Percentiles rank a stretch among this genome's conserved stretches.
phyloP scores from a whole-genome alignment of 2,329 filamentous ascomycete species.

The Ustulina deusta region DNA sequence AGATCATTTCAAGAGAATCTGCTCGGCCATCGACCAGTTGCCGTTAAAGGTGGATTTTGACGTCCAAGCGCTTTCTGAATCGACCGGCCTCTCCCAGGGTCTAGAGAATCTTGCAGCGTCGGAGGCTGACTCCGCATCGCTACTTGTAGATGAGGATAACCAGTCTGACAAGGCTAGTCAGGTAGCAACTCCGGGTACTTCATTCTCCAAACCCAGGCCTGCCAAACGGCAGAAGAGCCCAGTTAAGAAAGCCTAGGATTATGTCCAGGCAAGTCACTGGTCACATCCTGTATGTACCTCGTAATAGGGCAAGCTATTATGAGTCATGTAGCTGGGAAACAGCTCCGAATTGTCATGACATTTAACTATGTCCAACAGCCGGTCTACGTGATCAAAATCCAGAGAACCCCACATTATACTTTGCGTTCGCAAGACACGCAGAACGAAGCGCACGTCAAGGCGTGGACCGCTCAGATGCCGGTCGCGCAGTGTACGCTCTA shows the following conservation, averaged over 20 bases:
- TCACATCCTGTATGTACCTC: not conserved
- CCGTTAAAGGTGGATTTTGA: conserved; percentile 38
- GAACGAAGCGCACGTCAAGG: conserved; percentile 31
- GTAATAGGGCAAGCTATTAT: not conserved
- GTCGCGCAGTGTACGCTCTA: conserved; percentile 25
- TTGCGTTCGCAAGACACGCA: too few species aligned
- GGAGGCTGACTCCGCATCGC: conserved; percentile 17
- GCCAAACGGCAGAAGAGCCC: conserved; percentile 24
- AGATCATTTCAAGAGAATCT: conserved; percentile 53
- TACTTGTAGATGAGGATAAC: conserved; percentile 14
- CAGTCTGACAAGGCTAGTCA: conserved; percentile 3
- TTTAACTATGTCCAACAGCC: too few species aligned
- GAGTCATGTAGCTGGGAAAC: too few species aligned
- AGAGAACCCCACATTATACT: too few species aligned
- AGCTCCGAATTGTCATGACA: too few species aligned
- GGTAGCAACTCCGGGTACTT: conserved; percentile 23
- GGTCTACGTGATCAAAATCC: too few species aligned
- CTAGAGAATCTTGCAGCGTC: conserved; percentile 18
- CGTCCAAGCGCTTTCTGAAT: conserved; percentile 22
- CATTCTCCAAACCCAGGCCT: conserved; percentile 23
- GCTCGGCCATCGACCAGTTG: conserved; percentile 53
- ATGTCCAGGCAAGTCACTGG: not conserved
- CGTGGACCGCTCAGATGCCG: conserved; percentile 37
- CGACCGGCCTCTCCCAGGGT: conserved; percentile 27
- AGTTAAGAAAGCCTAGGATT: conserved; percentile 15